Evolutionary conservation across 306 rosid genomes (phyloP).

Genomic region (Castanopsis chinensis): DNA sequence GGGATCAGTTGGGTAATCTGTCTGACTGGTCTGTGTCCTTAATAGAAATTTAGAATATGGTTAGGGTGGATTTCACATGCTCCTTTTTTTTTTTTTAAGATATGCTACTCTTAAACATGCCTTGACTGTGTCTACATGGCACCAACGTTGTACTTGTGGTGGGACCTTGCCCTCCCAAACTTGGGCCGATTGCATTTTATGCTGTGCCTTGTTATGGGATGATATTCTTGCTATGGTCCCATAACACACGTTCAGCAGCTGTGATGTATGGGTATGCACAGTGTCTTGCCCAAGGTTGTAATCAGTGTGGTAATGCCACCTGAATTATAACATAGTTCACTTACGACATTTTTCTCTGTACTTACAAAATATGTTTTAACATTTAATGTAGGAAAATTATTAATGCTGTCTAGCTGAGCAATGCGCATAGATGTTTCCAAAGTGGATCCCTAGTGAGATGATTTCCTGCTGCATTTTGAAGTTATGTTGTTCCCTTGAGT

Average conservation of each 20-base stretch:
- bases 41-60: not conserved
- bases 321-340: not conserved
- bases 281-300: not conserved
- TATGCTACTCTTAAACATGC: not conserved
- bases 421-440: not conserved
- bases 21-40: not conserved
- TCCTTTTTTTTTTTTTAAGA: not conserved
- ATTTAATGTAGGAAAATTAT: not conserved
- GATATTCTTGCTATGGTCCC: not conserved
- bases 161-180: not conserved
- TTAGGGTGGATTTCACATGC: slow-evolving; percentile 4
- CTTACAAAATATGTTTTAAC: not conserved
- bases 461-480: not conserved
- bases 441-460: not conserved
- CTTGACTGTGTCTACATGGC: not conserved
- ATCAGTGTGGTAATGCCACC: not conserved
- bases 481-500: not conserved
- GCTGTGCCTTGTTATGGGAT: not conserved
- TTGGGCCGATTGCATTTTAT: not conserved
- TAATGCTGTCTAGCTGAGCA: not conserved
- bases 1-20: not conserved
- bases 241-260: not conserved
- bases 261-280: not conserved
- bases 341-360: not conserved
- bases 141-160: not conserved